Evolutionary conservation across 2,329 filamentous ascomycete genomes (phyloP).

Genomic region (Aspergillus melleus): DNA sequence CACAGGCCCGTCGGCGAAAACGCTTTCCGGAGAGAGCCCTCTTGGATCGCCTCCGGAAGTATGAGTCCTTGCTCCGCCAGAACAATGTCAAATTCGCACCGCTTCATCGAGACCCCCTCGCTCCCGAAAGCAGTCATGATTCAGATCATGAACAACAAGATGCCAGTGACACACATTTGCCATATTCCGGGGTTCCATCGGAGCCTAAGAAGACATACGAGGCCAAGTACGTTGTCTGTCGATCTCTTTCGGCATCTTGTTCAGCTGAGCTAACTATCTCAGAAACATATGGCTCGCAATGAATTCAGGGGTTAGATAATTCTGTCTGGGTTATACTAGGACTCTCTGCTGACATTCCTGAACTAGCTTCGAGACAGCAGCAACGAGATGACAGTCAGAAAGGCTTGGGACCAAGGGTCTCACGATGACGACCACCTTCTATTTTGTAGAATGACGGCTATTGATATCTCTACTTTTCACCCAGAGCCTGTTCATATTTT

Average conservation of each 20-base stretch:
- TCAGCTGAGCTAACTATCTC: too few relatives aligned
- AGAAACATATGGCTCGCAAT: constrained; percentile 30
- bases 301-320: constrained; percentile 38
- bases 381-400: constrained; percentile 41
- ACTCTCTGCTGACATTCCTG: constrained; percentile 13
- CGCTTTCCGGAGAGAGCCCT: constrained; percentile 70
- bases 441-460: constrained; percentile 48
- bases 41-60: constrained; percentile 66
- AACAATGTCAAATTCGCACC: constrained; percentile 70
- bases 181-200: neutral
- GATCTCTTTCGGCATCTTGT: too few relatives aligned
- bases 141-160: neutral
- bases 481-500: constrained; percentile 64
- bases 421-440: constrained; percentile 52
- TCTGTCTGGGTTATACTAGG: too few relatives aligned
- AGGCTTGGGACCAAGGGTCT: constrained; percentile 48
- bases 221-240: constrained; percentile 12
- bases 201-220: constrained; percentile 5
- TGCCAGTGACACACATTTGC: neutral
- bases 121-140: constrained; percentile 2
- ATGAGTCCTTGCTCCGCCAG: constrained; percentile 65
- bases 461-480: constrained; percentile 55
- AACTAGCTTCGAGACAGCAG: constrained; percentile 32
- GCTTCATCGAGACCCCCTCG: constrained; percentile 45
- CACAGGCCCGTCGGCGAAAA: constrained; percentile 51